Evolutionary conservation across 257 asterid species (phyloP).

Genomic region (Solanum piurae): DNA sequence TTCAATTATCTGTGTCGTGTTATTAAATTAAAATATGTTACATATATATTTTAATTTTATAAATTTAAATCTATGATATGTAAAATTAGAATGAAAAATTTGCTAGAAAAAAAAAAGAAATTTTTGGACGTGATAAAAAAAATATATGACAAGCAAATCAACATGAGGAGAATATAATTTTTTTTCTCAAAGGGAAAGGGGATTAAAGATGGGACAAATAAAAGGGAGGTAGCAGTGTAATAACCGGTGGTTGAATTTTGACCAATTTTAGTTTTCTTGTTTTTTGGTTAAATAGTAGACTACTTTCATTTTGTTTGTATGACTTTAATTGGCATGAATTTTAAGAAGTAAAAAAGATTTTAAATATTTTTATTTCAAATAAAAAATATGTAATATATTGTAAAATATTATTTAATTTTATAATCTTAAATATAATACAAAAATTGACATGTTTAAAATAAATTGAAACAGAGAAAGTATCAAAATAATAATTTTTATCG

Average conservation of each 20-base stretch:
- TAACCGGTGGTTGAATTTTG: neutral
- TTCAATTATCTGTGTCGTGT: neutral
- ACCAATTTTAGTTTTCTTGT: neutral
- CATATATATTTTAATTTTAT: neutral
- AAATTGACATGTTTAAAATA: no score
- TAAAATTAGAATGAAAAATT: neutral
- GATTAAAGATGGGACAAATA: neutral
- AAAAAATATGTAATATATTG: neutral
- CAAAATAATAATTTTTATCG: no score
- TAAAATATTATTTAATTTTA: neutral
- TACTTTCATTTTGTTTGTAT: neutral
- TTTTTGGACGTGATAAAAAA: neutral
- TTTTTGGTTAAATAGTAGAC: neutral
- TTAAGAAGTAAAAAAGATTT: no score
- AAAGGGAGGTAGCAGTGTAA: neutral
- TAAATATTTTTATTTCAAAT: no score
- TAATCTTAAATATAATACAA: neutral
- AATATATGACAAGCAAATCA: neutral
- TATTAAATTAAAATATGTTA: neutral
- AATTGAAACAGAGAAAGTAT: no score
- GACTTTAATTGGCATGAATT: neutral
- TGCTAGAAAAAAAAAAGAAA: neutral
- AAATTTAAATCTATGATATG: no score
- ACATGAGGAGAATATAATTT: neutral
- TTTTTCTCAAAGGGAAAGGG: neutral